Evolutionary conservation across 805 yeast species (phyloP), one percentile per base, ranked within the genome.

Genomic region (Sporopachydermia quercuum): DNA sequence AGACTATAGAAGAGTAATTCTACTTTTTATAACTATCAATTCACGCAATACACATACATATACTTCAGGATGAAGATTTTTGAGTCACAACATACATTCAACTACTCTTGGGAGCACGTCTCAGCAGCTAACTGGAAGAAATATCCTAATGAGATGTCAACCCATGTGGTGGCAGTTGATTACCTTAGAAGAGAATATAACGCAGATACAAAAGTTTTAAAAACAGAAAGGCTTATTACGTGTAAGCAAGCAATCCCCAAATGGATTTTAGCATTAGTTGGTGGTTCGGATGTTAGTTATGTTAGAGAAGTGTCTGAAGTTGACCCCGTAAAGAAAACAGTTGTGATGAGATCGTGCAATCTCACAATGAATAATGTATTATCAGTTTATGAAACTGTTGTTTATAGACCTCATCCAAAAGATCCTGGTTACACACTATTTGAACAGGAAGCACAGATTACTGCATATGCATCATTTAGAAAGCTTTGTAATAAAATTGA

Each of bases 101-200:
- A 74, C 41, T 87, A 91, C 53, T 74, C 93, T 0, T 89, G 97
- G 96, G 94, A 81, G 17, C 85, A 81, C 49, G 94, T 89, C 17
- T 80, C 95, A 1, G 86, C 94, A 1, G 96, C 97, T 39, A 86
- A 87, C 59, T 89, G 98, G 98, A 76, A 73, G 47, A 89, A 89
- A 50, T 89, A 89, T 60, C 98, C 98, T n/a, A 89, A 91, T 55
- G 94, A 86, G 49, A 67, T 78, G 43, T 77, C 95, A 4, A 72
- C 94, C 1, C 98, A 89, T 58, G 98, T 89, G 5, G 78, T 84
- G 18, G 91, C 91, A 1, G 97, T 91, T 15, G 98, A 89, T 55
- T 84, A 85, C 1, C 58, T 89, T 19, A 66, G 80, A 43, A 68
- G 97, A 46, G 85, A 78, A 49, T 52, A 85, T 15, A 71, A 74